These are phyloP conservation scores for Lachnellula occidentalis DNA, from an alignment of 2,329 filamentous ascomycete species.

Conservation along the genomic window DNA sequence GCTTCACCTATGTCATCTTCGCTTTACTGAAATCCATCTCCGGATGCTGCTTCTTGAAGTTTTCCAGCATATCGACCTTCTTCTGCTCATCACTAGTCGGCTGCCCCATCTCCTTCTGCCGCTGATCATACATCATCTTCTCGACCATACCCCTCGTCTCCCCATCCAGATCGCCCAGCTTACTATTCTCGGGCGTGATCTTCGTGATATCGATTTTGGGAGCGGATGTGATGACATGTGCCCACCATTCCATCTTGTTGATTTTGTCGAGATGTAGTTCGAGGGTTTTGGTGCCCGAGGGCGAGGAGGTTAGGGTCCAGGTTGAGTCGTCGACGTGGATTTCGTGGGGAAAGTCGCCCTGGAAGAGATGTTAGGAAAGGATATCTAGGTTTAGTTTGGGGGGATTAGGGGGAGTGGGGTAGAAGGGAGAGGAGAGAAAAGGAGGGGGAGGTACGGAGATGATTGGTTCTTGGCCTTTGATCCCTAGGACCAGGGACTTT, in stretches of 20 bases:
- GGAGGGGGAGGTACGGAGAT: constrained; percentile 55
- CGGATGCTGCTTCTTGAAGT: constrained; percentile 69
- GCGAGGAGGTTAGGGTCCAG: constrained; percentile 77
- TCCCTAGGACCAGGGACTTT: constrained; percentile 66
- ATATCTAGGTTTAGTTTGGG: too few species aligned
- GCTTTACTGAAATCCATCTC: constrained; percentile 70
- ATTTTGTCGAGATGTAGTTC: constrained; percentile 88
- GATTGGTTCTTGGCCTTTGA: constrained; percentile 85
- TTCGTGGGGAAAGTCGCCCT: constrained; percentile 81
- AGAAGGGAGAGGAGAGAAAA: not conserved
- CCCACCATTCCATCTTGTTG: constrained; percentile 99
- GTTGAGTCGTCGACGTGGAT: constrained; percentile 83
- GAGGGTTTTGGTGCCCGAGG: constrained; percentile 60
- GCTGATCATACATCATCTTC: constrained; percentile 99
- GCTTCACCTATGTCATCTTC: constrained; percentile 49
- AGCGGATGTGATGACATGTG: constrained; percentile 79
- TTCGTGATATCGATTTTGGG: constrained; percentile 93
- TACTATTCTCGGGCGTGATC: constrained; percentile 89
- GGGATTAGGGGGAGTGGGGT: too few species aligned
- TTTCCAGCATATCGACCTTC: constrained; percentile 86
- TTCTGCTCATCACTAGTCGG: constrained; percentile 92
- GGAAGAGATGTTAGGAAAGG: not conserved
- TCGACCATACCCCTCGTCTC: constrained; percentile 96
- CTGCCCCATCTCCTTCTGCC: constrained; percentile 88
- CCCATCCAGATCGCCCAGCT: constrained; percentile 86